Conservation (phyloP, 768 basidiomycete species). For the Scleroderma citrinum region DNA sequence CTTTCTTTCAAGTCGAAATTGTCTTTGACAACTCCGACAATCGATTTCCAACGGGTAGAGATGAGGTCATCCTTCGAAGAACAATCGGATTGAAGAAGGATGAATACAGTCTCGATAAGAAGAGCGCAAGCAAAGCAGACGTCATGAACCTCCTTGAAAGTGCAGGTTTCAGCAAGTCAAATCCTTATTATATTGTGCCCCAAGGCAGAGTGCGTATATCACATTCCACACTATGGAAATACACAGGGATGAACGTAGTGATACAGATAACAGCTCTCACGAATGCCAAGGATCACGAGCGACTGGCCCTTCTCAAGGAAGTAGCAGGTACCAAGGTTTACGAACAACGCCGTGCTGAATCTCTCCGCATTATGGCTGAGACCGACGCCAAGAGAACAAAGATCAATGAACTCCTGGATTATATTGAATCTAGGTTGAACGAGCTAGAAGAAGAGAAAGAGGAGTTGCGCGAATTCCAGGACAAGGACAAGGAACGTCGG, state of each 20-base stretch:
- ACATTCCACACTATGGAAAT: background rate
- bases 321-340: slow-evolving; percentile 98
- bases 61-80: slow-evolving; percentile 81
- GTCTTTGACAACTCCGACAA: slow-evolving; percentile 94
- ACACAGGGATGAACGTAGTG: slow-evolving; percentile 6
- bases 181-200: slow-evolving; percentile 98
- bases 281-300: slow-evolving; percentile 94
- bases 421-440: slow-evolving; percentile 82
- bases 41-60: slow-evolving; percentile 87
- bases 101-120: slow-evolving; percentile 95
- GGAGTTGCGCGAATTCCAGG: slow-evolving; percentile 93
- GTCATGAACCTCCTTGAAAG: slow-evolving; percentile 96
- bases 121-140: slow-evolving; percentile 92
- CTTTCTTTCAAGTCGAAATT: slow-evolving; percentile 62
- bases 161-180: slow-evolving; percentile 96
- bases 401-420: slow-evolving; percentile 83
- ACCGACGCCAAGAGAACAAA: slow-evolving; percentile 90
- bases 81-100: slow-evolving; percentile 99
- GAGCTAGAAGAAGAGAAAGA: slow-evolving; percentile 99
- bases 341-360: slow-evolving; percentile 88
- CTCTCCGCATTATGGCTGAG: slow-evolving; percentile 94
- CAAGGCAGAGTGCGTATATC: slow-evolving; percentile 77
- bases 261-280: slow-evolving; percentile 88
- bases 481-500: slow-evolving; percentile 89
- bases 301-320: slow-evolving; percentile 92